Conservation (phyloP, 2,329 filamentous ascomycete genomes). For the Hypoxylon sp. region DNA sequence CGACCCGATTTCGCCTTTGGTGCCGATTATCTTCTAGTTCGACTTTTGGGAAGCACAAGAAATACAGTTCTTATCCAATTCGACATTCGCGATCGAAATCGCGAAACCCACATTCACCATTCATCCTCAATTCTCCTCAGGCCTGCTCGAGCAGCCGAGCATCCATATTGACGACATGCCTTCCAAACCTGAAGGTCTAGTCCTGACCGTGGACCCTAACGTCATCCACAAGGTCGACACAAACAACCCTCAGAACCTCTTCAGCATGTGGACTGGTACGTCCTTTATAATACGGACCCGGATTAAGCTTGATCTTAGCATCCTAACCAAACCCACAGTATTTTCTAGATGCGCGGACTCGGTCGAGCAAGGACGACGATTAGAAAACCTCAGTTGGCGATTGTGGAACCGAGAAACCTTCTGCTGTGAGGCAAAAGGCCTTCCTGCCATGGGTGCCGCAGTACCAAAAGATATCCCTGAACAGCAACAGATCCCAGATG, state of each 20-base stretch:
- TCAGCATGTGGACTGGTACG: conserved; percentile 97
- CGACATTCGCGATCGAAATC: conserved; percentile 39
- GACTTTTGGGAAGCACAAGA: conserved; percentile 4
- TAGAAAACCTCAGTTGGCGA: conserved; percentile 96
- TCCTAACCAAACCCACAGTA: conserved; percentile 63
- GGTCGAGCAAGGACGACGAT: conserved; percentile 87
- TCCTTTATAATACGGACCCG: conserved; percentile 19
- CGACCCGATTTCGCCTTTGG: conserved; percentile 24
- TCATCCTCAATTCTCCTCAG: conserved; percentile 22
- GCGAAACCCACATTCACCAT: conserved; percentile 36
- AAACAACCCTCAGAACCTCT: conserved; percentile 88
- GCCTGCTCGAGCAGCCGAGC: conserved; percentile 41
- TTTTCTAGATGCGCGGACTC: conserved; percentile 95
- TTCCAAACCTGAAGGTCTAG: conserved; percentile 81
- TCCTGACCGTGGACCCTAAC: conserved; percentile 89
- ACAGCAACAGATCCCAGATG: conserved; percentile 55
- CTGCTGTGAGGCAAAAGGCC: conserved; percentile 75
- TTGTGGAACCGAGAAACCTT: conserved; percentile 95
- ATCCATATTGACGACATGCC: conserved; percentile 69
- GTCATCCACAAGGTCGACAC: conserved; percentile 96
- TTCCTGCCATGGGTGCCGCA: conserved; percentile 56
- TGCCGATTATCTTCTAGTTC: conserved; percentile 33
- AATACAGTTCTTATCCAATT: conserved; percentile 20
- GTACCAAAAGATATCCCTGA: conserved; percentile 60
- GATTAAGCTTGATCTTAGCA: conserved; percentile 1